Evolutionary conservation across 257 asterid genomes (phyloP).

Genomic region (Salvia rosmarinus): DNA sequence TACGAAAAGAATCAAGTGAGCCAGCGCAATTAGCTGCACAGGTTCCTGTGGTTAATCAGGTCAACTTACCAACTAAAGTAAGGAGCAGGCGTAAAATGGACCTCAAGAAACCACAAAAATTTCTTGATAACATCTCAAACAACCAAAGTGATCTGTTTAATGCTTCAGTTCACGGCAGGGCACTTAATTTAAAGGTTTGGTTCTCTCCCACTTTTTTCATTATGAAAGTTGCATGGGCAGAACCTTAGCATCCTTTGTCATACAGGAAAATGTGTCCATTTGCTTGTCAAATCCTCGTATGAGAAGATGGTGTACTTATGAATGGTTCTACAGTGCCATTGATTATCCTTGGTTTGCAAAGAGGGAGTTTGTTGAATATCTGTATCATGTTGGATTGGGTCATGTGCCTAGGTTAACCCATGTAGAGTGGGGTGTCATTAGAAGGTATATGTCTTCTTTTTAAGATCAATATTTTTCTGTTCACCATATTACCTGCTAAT

Average conservation of each 20-base stretch:
- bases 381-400: constrained; percentile 79
- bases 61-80: constrained; percentile 55
- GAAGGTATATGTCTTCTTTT: constrained; percentile 62
- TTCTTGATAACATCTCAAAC: constrained; percentile 49
- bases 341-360: constrained; percentile 97
- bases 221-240: constrained; percentile 19
- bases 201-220: constrained; percentile 25
- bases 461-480: constrained; percentile 19
- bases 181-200: constrained; percentile 55
- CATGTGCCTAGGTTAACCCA: constrained; percentile 83
- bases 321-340: constrained; percentile 96
- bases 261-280: constrained; percentile 60
- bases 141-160: constrained; percentile 42
- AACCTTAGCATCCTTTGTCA: constrained; percentile 25
- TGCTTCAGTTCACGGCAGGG: constrained; percentile 42
- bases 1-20: constrained; percentile 69
- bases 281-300: constrained; percentile 64
- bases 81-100: constrained; percentile 71
- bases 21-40: constrained; percentile 65
- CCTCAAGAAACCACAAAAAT: constrained; percentile 46
- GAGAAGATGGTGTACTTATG: constrained; percentile 85
- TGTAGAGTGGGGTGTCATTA: constrained; percentile 92
- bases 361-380: constrained; percentile 88
- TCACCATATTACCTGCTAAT: constrained; percentile 25
- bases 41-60: constrained; percentile 54